These are phyloP conservation scores for Persicaria tinctoria DNA, from an alignment of 148 eudicot species.

Conservation along the genomic window DNA sequence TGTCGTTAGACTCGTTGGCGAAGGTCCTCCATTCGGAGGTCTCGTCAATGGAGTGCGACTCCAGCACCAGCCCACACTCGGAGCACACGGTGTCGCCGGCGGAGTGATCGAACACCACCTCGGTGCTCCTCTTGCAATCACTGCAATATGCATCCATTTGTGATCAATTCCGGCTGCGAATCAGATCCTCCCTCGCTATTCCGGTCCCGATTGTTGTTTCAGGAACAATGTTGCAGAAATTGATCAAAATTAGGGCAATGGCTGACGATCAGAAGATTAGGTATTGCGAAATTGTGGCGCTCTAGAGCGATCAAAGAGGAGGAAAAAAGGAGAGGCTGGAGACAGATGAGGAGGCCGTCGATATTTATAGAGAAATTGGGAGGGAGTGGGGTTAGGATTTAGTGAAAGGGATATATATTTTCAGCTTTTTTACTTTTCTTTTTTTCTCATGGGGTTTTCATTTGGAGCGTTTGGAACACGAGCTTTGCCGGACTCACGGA, in stretches of 20 bases:
- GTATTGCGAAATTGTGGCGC: not conserved
- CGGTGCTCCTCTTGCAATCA: constrained; percentile 39
- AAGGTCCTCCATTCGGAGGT: constrained; percentile 55
- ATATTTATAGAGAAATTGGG: constrained; percentile 8
- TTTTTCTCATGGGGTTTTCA: too few species aligned
- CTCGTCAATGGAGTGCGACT: constrained; percentile 49
- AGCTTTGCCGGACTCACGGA: too few species aligned
- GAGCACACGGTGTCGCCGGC: constrained; percentile 56
- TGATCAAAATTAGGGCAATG: not conserved
- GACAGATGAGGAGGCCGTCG: not conserved
- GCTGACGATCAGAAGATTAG: not conserved
- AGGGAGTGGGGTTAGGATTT: not conserved
- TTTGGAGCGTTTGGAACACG: too few species aligned
- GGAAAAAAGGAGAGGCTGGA: not conserved
- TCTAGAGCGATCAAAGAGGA: not conserved
- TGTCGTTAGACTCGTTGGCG: constrained; percentile 53
- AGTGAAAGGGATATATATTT: too few species aligned
- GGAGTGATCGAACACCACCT: constrained; percentile 48
- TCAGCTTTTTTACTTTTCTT: too few species aligned
- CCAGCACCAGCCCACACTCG: constrained; percentile 47
- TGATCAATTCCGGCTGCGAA: not conserved
- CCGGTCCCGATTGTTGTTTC: not conserved
- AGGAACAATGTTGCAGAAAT: not conserved
- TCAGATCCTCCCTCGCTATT: not conserved
- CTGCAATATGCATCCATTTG: constrained; percentile 30